phyloP scores from a whole-genome alignment of 352 stramenopile genomes.

The Lagenidium giganteum region DNA sequence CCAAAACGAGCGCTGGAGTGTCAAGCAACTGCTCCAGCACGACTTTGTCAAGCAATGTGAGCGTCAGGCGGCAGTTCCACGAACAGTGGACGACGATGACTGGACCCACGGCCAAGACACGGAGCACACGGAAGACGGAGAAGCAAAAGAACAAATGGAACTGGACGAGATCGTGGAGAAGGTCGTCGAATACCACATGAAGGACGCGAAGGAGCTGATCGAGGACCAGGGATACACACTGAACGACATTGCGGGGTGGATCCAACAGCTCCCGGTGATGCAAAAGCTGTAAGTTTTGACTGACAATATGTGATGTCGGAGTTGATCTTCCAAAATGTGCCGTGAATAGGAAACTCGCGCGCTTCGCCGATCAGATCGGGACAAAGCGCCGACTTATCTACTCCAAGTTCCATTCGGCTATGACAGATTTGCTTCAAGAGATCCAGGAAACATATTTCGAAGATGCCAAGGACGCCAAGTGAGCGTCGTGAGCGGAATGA shows the following conservation, averaged over 20 bases:
- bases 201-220: constrained; percentile 70
- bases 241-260: constrained; percentile 71
- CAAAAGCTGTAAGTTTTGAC: constrained; percentile 59
- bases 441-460: constrained; percentile 64
- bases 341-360: constrained; percentile 76
- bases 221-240: constrained; percentile 60
- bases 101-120: neutral
- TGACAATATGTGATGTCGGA: neutral
- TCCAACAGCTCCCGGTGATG: constrained; percentile 73
- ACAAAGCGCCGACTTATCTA: constrained; percentile 43
- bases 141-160: constrained; percentile 63
- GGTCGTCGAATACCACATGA: constrained; percentile 73
- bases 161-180: constrained; percentile 78
- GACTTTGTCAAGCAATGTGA: constrained; percentile 57
- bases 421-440: constrained; percentile 69
- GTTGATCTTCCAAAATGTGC: neutral
- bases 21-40: constrained; percentile 74
- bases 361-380: constrained; percentile 75
- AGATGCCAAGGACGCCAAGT: constrained; percentile 48
- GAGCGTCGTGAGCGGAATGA: constrained; percentile 1
- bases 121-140: constrained; percentile 23
- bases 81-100: constrained; percentile 1
- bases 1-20: constrained; percentile 69
- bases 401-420: constrained; percentile 63
- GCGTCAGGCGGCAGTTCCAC: constrained; percentile 6